These are phyloP conservation scores for Blastocrithidia nonstop DNA, from an alignment of 208 protist genomes.

Conservation along the genomic window DNA sequence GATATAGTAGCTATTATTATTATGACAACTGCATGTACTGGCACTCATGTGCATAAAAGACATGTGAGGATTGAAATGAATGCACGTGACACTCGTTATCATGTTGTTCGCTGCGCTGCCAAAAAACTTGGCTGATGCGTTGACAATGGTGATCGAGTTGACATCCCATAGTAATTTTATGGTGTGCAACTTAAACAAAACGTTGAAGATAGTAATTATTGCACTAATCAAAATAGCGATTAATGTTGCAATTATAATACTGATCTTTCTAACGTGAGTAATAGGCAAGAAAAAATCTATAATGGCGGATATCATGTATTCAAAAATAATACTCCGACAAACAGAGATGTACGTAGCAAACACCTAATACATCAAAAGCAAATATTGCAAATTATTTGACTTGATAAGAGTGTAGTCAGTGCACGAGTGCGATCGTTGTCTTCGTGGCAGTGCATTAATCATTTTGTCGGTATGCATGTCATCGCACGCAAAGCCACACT, in stretches of 20 bases:
- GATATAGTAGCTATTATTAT: no score
- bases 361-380: constrained; percentile 2
- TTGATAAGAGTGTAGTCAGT: constrained; percentile 62
- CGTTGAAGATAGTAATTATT: no score
- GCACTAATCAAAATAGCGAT: constrained; percentile 10
- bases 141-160: constrained; percentile 19
- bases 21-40: no score
- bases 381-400: constrained; percentile 75
- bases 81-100: constrained; percentile 64
- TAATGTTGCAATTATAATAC: not conserved
- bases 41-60: no score
- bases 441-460: constrained; percentile 83
- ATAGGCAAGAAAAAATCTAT: no score
- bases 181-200: no score
- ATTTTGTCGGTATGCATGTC: constrained; percentile 83
- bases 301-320: no score
- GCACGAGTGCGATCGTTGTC: constrained; percentile 39
- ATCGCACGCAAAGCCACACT: constrained; percentile 84
- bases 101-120: constrained; percentile 66
- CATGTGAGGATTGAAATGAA: no score
- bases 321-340: no score
- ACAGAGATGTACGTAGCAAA: not conserved
- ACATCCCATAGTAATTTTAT: constrained; percentile 24
- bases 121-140: constrained; percentile 36
- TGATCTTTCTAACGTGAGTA: no score